A percentile compares a stretch with the other conserved stretches of the same genome.
Evolutionary conservation across 805 yeast species (phyloP).

Genomic region (Lipomyces chichibuensis): DNA sequence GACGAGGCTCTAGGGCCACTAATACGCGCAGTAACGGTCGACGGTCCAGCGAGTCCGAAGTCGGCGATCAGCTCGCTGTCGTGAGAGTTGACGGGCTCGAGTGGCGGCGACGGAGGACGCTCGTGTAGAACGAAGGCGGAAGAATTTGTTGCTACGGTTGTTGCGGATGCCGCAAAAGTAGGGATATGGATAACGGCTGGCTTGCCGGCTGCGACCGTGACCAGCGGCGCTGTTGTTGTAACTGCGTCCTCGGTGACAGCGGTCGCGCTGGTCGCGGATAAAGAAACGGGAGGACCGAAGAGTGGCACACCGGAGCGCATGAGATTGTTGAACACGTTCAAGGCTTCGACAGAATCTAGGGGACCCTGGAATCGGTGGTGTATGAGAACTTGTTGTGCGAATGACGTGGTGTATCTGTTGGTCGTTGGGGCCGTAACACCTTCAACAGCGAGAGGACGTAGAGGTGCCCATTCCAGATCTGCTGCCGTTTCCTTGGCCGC

Average conservation of each 20-base stretch:
- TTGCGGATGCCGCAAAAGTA: conserved; percentile 5
- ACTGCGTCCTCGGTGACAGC: neutral
- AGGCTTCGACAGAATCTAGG: conserved; percentile 27
- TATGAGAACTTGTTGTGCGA: conserved; percentile 25
- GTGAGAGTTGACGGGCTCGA: neutral
- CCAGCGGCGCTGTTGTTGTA: neutral
- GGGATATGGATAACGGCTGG: conserved; percentile 12
- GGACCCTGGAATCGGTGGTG: conserved; percentile 25
- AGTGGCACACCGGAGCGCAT: conserved; percentile 4
- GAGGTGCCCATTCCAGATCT: neutral
- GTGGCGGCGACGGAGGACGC: conserved; percentile 25
- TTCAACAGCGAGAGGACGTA: neutral
- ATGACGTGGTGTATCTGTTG: conserved; percentile 21
- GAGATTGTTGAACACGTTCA: conserved; percentile 19
- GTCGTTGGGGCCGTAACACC: neutral
- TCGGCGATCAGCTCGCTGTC: conserved; percentile 6
- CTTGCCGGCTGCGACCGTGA: conserved; percentile 1
- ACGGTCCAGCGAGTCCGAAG: conserved; percentile 5
- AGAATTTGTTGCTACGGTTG: neutral
- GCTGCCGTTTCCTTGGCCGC: neutral
- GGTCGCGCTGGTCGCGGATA: neutral
- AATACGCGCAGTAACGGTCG: neutral
- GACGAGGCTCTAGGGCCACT: neutral
- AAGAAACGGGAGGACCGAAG: neutral
- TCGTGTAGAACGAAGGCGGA: neutral